Evolutionary conservation across 352 stramenopile genomes (phyloP), one percentile per base, ranked within the genome.

Genomic region (Phytophthora sansomeana): DNA sequence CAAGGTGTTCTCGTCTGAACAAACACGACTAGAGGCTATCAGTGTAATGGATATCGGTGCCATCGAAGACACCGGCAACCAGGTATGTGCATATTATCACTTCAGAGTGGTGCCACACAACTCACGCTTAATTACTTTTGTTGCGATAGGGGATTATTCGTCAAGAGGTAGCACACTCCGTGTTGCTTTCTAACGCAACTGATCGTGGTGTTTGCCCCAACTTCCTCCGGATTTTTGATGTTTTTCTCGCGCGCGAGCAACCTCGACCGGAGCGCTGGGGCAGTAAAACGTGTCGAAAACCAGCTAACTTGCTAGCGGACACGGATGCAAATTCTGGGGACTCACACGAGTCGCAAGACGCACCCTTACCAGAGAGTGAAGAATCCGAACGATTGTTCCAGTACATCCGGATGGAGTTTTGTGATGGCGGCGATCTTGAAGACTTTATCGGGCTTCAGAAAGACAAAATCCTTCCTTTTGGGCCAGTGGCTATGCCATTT

Each of bases 371-470:
- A 43, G 36, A 41, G 21, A 61, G 28, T 28, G 48, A 54, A 13
- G 46, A 71, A 39, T 52, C 17, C 19, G 41, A 73, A 26, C 48
- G 55, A 3, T 51, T 93, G 29, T 98, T 88, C 66, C 97, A 99
- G 79, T 99, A 98, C 70, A 99, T 99, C 58, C 85, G 92, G 21
- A 99, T 99, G 97, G 98, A 99, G 70, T 95, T 99, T 11, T 99
- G 97, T 72, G 82, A 94, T 47, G 83, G 95, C 39, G 97, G 97
- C 13, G 97, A 99, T 75, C 69, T 98, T 9, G 97, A 99, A 81
- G 84, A 98, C 39, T 98, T 97, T 53, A 90, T 99, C 28, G 89
- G 90, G 9, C 70, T 96, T 35, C 75, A 91, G 36, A 67, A 98
- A 10, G 64, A 85, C 61, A 78, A 92, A 76, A 33, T 80, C 35